Evolutionary conservation across 148 eudicot genomes (phyloP).

Genomic region (Cornus kousa): DNA sequence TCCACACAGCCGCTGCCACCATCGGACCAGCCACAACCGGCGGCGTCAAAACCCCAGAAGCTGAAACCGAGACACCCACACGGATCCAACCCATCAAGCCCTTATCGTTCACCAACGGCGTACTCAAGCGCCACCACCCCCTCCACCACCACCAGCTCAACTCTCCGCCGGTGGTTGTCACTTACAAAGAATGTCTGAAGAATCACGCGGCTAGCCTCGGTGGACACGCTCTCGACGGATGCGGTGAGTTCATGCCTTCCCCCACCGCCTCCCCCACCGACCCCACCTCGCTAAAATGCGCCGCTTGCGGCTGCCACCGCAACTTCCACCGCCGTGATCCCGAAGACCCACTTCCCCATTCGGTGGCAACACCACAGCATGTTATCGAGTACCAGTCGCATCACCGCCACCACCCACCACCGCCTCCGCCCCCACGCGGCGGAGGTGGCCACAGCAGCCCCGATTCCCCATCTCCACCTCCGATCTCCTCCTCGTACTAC

Average conservation of each 20-base stretch:
- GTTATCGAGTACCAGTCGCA: slow-evolving; percentile 64
- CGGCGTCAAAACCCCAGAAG: slow-evolving; percentile 39
- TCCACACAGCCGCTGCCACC: neutral
- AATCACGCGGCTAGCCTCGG: slow-evolving; percentile 77
- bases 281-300: slow-evolving; percentile 63
- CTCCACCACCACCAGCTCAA: slow-evolving; percentile 13
- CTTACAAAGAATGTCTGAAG: slow-evolving; percentile 66
- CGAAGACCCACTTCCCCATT: slow-evolving; percentile 16
- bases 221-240: slow-evolving; percentile 77
- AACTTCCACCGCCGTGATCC: slow-evolving; percentile 78
- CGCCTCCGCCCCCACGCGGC: slow-evolving; percentile 28
- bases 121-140: slow-evolving; percentile 55
- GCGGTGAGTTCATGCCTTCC: slow-evolving; percentile 80
- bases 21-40: slow-evolving; percentile 8
- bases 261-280: slow-evolving; percentile 40
- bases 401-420: slow-evolving; percentile 75
- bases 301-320: slow-evolving; percentile 86
- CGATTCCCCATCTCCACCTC: slow-evolving; percentile 70
- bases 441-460: slow-evolving; percentile 34
- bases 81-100: slow-evolving; percentile 44
- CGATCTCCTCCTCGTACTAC: slow-evolving; percentile 80
- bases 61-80: slow-evolving; percentile 34
- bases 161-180: slow-evolving; percentile 17
- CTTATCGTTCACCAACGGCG: slow-evolving; percentile 51
- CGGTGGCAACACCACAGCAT: slow-evolving; percentile 20